These are phyloP conservation scores for Ichthyophonus hoferi DNA, from an alignment of 208 protist genomes.

Conservation along the genomic window DNA sequence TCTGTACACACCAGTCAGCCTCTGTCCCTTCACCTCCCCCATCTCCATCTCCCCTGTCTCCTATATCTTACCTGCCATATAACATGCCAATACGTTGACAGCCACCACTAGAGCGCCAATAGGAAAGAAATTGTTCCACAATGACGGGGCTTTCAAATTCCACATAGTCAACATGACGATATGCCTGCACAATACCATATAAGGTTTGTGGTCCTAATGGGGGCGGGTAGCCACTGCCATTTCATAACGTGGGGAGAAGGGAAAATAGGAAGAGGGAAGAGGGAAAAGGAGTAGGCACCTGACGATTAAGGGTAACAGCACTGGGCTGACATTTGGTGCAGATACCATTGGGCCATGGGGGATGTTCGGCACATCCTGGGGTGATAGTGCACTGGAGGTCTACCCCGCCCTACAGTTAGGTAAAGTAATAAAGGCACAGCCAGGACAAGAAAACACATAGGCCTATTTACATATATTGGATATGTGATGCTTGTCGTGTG, in stretches of 20 bases:
- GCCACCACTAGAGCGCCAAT: conserved; percentile 31
- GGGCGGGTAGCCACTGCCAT: neutral
- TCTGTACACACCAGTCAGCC: too few relatives aligned
- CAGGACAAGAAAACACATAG: too few relatives aligned
- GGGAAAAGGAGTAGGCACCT: neutral
- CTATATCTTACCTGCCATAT: too few relatives aligned
- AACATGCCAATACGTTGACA: conserved; percentile 38
- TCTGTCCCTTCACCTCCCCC: too few relatives aligned
- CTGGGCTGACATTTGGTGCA: conserved; percentile 45
- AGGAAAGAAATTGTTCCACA: conserved; percentile 32
- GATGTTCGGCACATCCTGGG: conserved; percentile 24
- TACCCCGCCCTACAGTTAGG: too few relatives aligned
- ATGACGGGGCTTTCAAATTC: conserved; percentile 42
- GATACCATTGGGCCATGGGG: conserved; percentile 43
- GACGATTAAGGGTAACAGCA: conserved; percentile 31
- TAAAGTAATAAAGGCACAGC: too few relatives aligned
- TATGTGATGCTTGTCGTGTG: too few relatives aligned
- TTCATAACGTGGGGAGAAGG: neutral
- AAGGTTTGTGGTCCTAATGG: neutral
- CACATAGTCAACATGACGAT: conserved; percentile 43
- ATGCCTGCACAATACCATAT: neutral
- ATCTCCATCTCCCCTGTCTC: too few relatives aligned
- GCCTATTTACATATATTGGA: too few relatives aligned
- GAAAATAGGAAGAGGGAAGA: neutral
- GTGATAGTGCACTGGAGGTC: neutral